Base-by-base conservation (phyloP, 2,329 filamentous ascomycete genomes). In the Kalaharituber pfeilii region DNA sequence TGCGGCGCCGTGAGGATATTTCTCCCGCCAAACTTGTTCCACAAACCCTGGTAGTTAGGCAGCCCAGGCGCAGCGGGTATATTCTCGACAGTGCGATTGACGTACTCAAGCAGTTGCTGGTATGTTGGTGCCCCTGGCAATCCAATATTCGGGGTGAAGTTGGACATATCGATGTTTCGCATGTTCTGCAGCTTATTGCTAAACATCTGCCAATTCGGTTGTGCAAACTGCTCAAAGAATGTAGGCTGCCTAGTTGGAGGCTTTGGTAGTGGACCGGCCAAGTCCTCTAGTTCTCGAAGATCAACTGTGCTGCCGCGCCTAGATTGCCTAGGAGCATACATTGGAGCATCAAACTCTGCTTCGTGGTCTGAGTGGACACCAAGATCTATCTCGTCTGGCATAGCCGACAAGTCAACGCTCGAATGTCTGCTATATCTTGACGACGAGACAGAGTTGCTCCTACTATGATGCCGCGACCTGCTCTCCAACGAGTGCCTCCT, bases 391-490 rank as follows among this genome's bases (percentile, higher is more conserved):
- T 39, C 33, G 20, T 18, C 33, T 18, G 20, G 15, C 33, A 39
- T 3, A 60, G 73, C 69, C 54, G 68, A 67, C 27, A 70, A 71
- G 7, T 72, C 69, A 56, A 74, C 72, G 56, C 74, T 70, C 33
- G 68, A 67, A 57, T 70, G 42, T 70, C 55, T 72, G 67, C 51
- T 68, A 54, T 74, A 76, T 67, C 74, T 76, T 67, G 22, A 18
- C 13, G 76, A 82, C 63, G 68, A 45, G 67, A 78, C 63, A 56
- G 77, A 73, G 64, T 75, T 69, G 65, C 71, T 11, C 71, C 79
- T 76, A 65, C 83, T 87, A 49, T 78, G 78, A 49, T 80, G 83
- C 53, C 82, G 75, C 27, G 74, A 73, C 64, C 82, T 79, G 50
- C 74, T 74, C 57, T 78, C 76, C 47, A 79, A 73, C 49, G 75